phyloP scores from a whole-genome alignment of 305 asterid species.

The Lippia alba region DNA sequence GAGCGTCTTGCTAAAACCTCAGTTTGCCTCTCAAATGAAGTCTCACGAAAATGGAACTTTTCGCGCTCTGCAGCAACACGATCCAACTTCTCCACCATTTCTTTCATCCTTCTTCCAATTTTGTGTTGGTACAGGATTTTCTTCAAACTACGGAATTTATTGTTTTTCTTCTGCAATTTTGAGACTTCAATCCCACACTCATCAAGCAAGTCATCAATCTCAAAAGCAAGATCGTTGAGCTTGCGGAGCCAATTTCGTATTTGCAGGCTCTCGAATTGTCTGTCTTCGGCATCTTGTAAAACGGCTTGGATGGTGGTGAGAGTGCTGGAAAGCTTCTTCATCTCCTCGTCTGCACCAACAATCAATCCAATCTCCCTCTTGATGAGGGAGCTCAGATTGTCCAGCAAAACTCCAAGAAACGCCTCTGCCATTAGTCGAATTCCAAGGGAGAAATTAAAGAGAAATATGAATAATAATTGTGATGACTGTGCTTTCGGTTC shows the following conservation, averaged over 20 bases:
- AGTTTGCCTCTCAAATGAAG: not conserved
- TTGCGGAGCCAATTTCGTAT: not conserved
- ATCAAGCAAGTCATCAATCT: constrained; percentile 2
- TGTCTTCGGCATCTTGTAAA: constrained; percentile 30
- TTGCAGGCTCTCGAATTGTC: constrained; percentile 7
- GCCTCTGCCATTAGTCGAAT: constrained; percentile 26
- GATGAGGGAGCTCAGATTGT: constrained; percentile 22
- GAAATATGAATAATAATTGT: too few relatives aligned
- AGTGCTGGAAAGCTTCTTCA: constrained; percentile 27
- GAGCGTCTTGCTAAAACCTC: not conserved
- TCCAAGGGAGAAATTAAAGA: too few relatives aligned
- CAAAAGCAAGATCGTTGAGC: not conserved
- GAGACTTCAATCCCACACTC: not conserved
- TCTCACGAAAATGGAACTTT: not conserved
- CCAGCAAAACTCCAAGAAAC: not conserved
- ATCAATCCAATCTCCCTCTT: constrained; percentile 28
- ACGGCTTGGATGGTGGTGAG: constrained; percentile 28
- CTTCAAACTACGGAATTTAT: not conserved
- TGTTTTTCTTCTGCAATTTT: not conserved
- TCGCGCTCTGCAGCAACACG: not conserved
- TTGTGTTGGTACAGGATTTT: not conserved
- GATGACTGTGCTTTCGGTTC: too few relatives aligned
- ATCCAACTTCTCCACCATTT: not conserved
- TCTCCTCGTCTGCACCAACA: constrained; percentile 7
- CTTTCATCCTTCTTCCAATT: not conserved